A percentile compares a stretch with the other conserved stretches of the same genome.
Evolutionary conservation across 306 rosid genomes (phyloP).

Genomic region (Mimosa pudica): DNA sequence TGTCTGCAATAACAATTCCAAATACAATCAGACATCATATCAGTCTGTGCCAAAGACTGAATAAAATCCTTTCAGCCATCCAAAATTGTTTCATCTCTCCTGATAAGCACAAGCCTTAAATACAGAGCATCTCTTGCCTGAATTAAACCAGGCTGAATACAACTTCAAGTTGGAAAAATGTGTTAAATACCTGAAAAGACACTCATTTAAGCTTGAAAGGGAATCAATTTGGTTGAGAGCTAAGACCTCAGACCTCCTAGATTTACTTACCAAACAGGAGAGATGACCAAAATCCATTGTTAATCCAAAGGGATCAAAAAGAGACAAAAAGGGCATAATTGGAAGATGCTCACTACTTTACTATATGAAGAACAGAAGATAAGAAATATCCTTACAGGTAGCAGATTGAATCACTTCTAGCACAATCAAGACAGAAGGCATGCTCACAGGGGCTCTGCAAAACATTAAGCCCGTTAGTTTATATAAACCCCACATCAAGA

Average conservation of each 20-base stretch:
- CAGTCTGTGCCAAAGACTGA: too few relatives aligned
- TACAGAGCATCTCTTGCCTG: not conserved
- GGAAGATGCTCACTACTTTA: constrained; percentile 7
- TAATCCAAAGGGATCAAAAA: constrained; percentile 32
- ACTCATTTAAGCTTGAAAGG: not conserved
- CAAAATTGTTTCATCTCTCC: not conserved
- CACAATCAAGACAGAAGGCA: constrained; percentile 78
- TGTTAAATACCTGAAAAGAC: not conserved
- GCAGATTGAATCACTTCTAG: constrained; percentile 93
- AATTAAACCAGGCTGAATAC: not conserved
- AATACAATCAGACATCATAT: not conserved
- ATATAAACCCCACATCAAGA: not conserved
- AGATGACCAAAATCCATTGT: not conserved
- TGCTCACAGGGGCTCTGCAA: constrained; percentile 99
- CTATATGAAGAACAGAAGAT: constrained; percentile 28
- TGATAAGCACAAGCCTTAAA: not conserved
- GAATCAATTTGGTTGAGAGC: not conserved
- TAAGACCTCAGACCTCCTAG: not conserved
- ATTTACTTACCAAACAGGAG: not conserved
- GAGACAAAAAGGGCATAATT: constrained; percentile 20
- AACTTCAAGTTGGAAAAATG: not conserved
- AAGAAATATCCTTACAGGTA: constrained; percentile 77
- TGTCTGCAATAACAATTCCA: not conserved
- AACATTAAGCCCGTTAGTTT: constrained; percentile 31
- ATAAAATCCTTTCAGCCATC: not conserved